These are phyloP conservation scores for Coniochaeta prunicola DNA, from an alignment of 2,329 filamentous ascomycete genomes.

Conservation along the genomic window DNA sequence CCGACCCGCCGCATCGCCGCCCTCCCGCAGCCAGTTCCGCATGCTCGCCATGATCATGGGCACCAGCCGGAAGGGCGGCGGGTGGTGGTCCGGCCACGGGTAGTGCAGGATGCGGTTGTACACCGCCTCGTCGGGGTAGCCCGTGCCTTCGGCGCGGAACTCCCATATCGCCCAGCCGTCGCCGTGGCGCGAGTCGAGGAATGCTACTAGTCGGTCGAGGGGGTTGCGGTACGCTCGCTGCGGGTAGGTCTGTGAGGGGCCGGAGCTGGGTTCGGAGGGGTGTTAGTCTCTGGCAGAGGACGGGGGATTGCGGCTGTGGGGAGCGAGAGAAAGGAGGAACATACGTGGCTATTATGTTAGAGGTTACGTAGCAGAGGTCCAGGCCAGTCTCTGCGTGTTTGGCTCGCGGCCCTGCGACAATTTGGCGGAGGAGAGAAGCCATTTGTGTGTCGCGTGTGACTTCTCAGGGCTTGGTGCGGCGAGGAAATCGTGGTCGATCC, in stretches of 20 bases:
- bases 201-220: conserved; percentile 76
- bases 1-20: conserved; percentile 22
- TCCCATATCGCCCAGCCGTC: conserved; percentile 94
- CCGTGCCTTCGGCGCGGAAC: conserved; percentile 92
- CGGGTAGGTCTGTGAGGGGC: conserved; percentile 82
- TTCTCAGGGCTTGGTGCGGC: neutral
- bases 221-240: conserved; percentile 92
- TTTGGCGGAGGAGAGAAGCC: conserved; percentile 78
- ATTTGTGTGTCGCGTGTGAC: conserved; percentile 24
- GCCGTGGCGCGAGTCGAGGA: conserved; percentile 79
- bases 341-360: conserved; percentile 61
- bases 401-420: conserved; percentile 80
- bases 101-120: conserved; percentile 83
- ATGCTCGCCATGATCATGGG: conserved; percentile 88
- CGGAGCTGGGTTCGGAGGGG: conserved; percentile 62
- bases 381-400: conserved; percentile 81
- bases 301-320: neutral
- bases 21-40: conserved; percentile 72
- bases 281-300: neutral
- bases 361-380: conserved; percentile 92
- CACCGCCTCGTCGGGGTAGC: conserved; percentile 86
- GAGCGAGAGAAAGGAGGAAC: conserved; percentile 13
- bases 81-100: conserved; percentile 95
- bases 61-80: conserved; percentile 83
- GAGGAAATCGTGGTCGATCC: neutral